Base-by-base conservation (phyloP, 306 rosid species). In the Mimosa pudica region DNA sequence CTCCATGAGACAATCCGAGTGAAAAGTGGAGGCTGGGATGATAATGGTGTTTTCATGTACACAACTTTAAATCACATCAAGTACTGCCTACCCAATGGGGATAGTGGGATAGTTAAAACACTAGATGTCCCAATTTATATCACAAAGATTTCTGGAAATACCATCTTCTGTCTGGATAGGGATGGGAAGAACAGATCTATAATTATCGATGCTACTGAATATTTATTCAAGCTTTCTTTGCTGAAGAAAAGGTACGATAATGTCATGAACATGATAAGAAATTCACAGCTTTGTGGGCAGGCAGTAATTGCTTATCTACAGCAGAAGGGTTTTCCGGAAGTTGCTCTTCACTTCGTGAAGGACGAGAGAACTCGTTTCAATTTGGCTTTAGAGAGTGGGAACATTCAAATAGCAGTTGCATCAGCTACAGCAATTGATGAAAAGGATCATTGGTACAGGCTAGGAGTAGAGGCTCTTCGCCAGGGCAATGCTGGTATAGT, bases 1-100 rank as follows among this genome's bases (percentile, higher is more conserved):
- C 93, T 94, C 73, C 98, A 94, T 11, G 98, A 94, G 89, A 92
- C 98, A 35, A 94, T 94, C 76, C 98, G 98, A 72, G 97, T 94
- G 14, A 94, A 94, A 82, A 94, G 97, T 77, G 98, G 98, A 77
- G 97, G 91, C 42, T 94, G 98, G 98, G 98, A 94, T 86, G 98
- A 92, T 80, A 92, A 90, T 69, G 97, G 98, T 38, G 92, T 94
- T 81, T 92, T 94, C 84, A 94, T 94, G 70, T 94, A 94, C 77
- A 89, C 98, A 0, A 94, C 98, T 38, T 79, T 94, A 68, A 94
- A 94, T 77, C 98, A 94, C 84, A 91, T 94, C 62, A 94, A 94
- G 74, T 94, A 94, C 77, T 94, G 97, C 83, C 93, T 94, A 6
- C 93, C 98, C 62, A 94, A 94, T 81, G 98, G 98, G 64, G 98